Conservation (phyloP, 805 yeast genomes). For the Lachancea meyersii region DNA sequence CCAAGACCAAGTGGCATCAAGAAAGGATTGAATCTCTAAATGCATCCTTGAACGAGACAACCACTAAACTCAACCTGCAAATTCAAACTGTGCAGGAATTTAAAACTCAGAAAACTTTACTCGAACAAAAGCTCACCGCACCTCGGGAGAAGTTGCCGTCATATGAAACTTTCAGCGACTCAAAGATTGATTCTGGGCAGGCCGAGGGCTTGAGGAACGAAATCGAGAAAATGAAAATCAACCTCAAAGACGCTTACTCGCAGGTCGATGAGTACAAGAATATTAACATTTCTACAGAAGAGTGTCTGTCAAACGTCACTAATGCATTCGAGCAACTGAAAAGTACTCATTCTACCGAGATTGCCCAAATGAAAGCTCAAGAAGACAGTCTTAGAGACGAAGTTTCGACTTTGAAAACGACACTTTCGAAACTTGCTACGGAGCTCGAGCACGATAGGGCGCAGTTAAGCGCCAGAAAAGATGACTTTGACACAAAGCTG, state of each 20-base stretch:
- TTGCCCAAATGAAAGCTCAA: neutral
- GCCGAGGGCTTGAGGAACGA: slow-evolving; percentile 34
- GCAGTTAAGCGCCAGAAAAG: slow-evolving; percentile 21
- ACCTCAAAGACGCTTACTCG: slow-evolving; percentile 51
- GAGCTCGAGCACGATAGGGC: slow-evolving; percentile 29
- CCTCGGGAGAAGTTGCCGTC: slow-evolving; percentile 24
- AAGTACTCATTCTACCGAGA: slow-evolving; percentile 12
- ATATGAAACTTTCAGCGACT: slow-evolving; percentile 25
- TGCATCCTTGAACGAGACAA: slow-evolving; percentile 34
- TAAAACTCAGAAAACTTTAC: slow-evolving; percentile 12
- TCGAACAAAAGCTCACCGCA: slow-evolving; percentile 27
- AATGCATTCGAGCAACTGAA: slow-evolving; percentile 46
- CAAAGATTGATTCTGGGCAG: slow-evolving; percentile 23
- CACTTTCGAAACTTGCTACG: slow-evolving; percentile 27
- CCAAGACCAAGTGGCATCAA: slow-evolving; percentile 48
- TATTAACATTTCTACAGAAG: slow-evolving; percentile 63
- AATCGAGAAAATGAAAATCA: slow-evolving; percentile 44
- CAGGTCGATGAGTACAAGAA: slow-evolving; percentile 54
- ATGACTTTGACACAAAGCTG: slow-evolving; percentile 24
- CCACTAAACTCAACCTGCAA: slow-evolving; percentile 24
- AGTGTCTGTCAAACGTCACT: slow-evolving; percentile 50
- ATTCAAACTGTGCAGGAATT: slow-evolving; percentile 8
- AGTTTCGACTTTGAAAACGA: slow-evolving; percentile 27
- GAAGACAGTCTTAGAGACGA: slow-evolving; percentile 22
- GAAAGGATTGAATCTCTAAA: slow-evolving; percentile 54